Evolutionary conservation across 257 asterid species (phyloP).

Genomic region (Pogostemon cablin): DNA sequence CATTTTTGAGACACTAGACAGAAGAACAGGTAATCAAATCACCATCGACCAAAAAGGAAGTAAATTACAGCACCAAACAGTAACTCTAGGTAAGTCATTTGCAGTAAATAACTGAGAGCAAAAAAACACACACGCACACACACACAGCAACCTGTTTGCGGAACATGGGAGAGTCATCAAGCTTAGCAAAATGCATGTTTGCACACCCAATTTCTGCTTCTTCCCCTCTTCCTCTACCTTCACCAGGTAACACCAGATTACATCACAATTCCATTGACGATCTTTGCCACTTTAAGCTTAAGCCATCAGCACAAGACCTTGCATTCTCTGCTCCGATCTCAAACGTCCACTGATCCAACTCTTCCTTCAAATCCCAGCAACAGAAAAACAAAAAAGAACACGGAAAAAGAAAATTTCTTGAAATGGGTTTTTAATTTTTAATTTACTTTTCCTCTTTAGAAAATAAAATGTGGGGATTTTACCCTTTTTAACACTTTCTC

Average conservation of each 20-base stretch:
- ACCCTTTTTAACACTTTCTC: conserved; percentile 26
- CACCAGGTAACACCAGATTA: conserved; percentile 26
- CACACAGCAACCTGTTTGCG: conserved; percentile 78
- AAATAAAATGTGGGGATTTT: conserved; percentile 34
- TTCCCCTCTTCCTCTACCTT: conserved; percentile 13
- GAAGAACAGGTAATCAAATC: conserved; percentile 22
- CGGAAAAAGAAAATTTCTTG: conserved; percentile 13
- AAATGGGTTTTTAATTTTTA: conserved; percentile 25
- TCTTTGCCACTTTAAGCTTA: conserved; percentile 44
- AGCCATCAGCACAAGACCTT: conserved; percentile 37
- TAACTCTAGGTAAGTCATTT: conserved; percentile 17
- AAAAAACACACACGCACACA: neutral
- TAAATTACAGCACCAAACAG: conserved; percentile 16
- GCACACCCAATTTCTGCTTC: conserved; percentile 37
- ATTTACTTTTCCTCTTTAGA: conserved; percentile 24
- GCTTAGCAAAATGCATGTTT: conserved; percentile 94
- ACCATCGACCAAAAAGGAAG: conserved; percentile 6
- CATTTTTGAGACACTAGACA: neutral
- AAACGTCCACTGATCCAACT: conserved; percentile 37
- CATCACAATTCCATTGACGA: conserved; percentile 46
- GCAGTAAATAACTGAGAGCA: conserved; percentile 7
- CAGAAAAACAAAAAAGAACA: conserved; percentile 4
- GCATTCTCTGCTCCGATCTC: conserved; percentile 53
- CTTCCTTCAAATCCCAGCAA: conserved; percentile 38
- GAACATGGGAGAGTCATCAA: conserved; percentile 99